These are phyloP conservation scores for Diaporthe destruens DNA, from an alignment of 2,329 filamentous ascomycete species.

Conservation along the genomic window DNA sequence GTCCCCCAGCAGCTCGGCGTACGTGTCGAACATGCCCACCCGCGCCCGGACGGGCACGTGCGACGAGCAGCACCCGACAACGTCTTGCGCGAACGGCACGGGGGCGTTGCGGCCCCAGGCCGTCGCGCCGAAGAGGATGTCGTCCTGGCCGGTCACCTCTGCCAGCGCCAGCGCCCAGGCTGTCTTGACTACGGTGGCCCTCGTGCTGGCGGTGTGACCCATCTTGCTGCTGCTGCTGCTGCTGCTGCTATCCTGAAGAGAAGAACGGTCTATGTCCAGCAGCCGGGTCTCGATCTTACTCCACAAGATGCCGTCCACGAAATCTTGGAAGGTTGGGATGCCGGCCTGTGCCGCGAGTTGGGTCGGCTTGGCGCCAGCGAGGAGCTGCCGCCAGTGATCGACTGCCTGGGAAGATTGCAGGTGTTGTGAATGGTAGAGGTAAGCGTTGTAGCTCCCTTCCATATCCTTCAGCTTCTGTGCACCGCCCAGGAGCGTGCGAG, in stretches of 20 bases:
- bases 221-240: background rate
- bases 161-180: constrained; percentile 19
- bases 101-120: constrained; percentile 27
- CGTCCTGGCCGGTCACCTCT: constrained; percentile 1
- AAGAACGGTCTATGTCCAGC: background rate
- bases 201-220: background rate
- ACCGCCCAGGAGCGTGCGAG: background rate
- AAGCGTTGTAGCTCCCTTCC: background rate
- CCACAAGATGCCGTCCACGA: background rate
- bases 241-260: background rate
- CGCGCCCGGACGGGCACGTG: background rate
- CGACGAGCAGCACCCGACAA: background rate
- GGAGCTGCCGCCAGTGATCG: background rate
- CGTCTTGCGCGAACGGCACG: constrained; percentile 7
- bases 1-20: background rate
- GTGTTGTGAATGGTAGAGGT: background rate
- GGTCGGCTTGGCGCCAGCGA: background rate
- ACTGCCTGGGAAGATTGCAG: background rate
- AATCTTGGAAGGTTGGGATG: background rate
- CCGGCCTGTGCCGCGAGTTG: background rate
- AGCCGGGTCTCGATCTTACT: background rate
- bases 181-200: background rate
- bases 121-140: constrained; percentile 23
- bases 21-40: background rate
- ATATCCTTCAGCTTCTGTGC: background rate